Conservation (phyloP, 176 grass and related monocot genomes). For the Zizania latifolia region DNA sequence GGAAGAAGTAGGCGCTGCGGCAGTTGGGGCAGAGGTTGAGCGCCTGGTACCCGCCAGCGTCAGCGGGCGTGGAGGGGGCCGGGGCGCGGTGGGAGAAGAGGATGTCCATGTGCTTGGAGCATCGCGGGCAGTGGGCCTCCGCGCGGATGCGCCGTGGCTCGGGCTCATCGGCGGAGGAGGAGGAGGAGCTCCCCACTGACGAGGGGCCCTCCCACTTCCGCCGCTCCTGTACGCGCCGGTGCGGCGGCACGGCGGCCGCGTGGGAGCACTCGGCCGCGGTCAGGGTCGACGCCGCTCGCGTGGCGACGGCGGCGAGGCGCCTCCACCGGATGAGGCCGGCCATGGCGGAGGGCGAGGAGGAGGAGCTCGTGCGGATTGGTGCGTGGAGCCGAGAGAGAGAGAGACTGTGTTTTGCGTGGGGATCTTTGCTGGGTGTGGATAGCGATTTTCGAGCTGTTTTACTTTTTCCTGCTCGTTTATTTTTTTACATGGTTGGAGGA, state of each 20-base stretch:
- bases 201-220: conserved; percentile 62
- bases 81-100: conserved; percentile 73
- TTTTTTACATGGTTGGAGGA: conserved; percentile 11
- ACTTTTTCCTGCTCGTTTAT: background rate
- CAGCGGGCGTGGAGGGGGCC: conserved; percentile 23
- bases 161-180: conserved; percentile 57
- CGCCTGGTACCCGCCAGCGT: conserved; percentile 69
- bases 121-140: conserved; percentile 95
- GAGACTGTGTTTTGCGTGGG: background rate
- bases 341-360: conserved; percentile 40
- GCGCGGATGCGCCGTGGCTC: conserved; percentile 79
- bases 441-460: conserved; percentile 13
- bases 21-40: conserved; percentile 96
- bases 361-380: conserved; percentile 11
- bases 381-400: background rate
- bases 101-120: conserved; percentile 91
- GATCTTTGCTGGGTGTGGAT: conserved; percentile 28
- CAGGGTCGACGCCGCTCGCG: conserved; percentile 46
- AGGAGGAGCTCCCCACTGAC: conserved; percentile 37
- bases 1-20: conserved; percentile 92
- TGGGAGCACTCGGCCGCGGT: conserved; percentile 25
- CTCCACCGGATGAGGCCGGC: conserved; percentile 80
- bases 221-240: conserved; percentile 48
- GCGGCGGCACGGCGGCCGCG: conserved; percentile 9
- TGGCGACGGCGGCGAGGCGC: conserved; percentile 52